Evolutionary conservation across 352 stramenopile genomes (phyloP), one percentile per base, ranked within the genome.

Genomic region (Pythium graminicola): DNA sequence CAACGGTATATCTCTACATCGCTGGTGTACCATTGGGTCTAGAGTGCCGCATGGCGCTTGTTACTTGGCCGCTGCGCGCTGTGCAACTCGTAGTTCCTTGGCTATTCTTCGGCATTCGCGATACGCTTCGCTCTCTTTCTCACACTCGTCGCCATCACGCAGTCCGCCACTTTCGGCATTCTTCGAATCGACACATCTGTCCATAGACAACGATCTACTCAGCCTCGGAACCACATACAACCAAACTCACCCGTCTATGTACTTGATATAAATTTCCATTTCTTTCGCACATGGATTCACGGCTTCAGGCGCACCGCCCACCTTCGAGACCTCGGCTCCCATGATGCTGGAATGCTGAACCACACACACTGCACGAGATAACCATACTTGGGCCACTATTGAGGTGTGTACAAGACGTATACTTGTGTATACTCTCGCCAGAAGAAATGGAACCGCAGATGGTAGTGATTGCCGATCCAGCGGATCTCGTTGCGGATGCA

Each of bases 181-280:
- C 57, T 72, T 72, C 6, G 44, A 29, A 11, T 75, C 60, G 5
- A 75, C 67, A 26, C 67, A 75, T 24, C 67, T 74, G n/a, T n/a
- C n/a, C n/a, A n/a, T n/a, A n/a, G n/a, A n/a, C n/a, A 38, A 38
- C 9, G 31, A 41, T 19, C 8, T 6, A 14, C 35, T 17, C 7
- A 7, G 13, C 6, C 22, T 41, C 17, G 35, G 14, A 16, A 14
- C 13, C 35, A 16, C 35, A 7, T 14, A 17, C 16, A 17, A 6
- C 6, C 35, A 17, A 5, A 41, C 6, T 16, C 22, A 41, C 35
- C 17, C 24, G 7, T 24, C 17, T 35, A 86, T 72, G 59, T 49
- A 89, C 78, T 81, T 86, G 64, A 89, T 79, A 64, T 89, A 89
- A 33, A 49, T 58, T 16, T 81, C 64, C 76, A 89, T 89, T 55